A percentile compares a stretch with the other conserved stretches of the same genome.
Conservation (phyloP, 106 monocot genomes). For the Hemerocallis citrina region DNA sequence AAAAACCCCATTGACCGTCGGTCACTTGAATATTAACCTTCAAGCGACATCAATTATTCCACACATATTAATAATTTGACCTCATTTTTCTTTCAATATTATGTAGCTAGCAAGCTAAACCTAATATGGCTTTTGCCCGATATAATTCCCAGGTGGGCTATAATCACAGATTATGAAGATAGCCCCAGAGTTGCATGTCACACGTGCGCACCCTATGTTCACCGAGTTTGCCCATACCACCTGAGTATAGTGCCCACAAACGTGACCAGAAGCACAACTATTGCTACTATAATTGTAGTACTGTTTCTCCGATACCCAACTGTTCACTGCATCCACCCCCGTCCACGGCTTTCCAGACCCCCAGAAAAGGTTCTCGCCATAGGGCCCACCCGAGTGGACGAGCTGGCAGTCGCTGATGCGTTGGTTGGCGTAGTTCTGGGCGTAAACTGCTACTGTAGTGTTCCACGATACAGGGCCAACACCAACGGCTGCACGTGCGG, state of each 20-base stretch:
- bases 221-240: conserved; percentile 41
- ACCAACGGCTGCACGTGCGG: background rate
- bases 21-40: no score
- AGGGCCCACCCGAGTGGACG: conserved; percentile 7
- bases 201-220: conserved; percentile 33
- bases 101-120: no score
- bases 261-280: conserved; percentile 16
- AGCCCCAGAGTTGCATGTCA: conserved; percentile 20
- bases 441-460: background rate
- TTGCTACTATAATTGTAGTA: conserved; percentile 24
- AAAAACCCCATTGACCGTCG: no score
- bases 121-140: conserved; percentile 29
- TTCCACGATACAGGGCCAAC: conserved; percentile 7
- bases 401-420: background rate
- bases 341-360: conserved; percentile 18
- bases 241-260: conserved; percentile 48
- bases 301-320: conserved; percentile 29
- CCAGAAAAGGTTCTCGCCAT: conserved; percentile 33
- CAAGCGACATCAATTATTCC: no score
- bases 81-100: no score
- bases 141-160: conserved; percentile 27
- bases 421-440: conserved; percentile 2
- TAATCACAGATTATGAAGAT: conserved; percentile 45
- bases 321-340: conserved; percentile 11
- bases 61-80: no score